These are phyloP conservation scores for Mycogone perniciosa DNA, from an alignment of 2,329 filamentous ascomycete species.

Conservation along the genomic window DNA sequence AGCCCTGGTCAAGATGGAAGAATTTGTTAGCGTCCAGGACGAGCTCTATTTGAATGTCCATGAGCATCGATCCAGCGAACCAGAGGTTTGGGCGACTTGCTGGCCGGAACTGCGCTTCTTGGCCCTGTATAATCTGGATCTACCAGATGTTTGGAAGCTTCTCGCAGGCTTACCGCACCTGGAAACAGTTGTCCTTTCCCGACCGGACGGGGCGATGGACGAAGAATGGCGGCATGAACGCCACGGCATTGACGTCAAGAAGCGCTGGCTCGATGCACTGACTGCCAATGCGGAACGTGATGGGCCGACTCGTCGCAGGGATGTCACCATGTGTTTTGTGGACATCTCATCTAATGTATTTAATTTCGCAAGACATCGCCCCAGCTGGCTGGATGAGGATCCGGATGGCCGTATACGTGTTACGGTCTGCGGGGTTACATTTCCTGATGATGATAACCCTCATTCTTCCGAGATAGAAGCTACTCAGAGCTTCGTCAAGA, in stretches of 20 bases:
- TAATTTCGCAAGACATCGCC: background rate
- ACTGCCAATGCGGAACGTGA: background rate
- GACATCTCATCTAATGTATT: background rate
- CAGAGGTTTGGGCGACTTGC: conserved; percentile 11
- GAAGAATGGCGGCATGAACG: background rate
- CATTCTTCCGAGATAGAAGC: too few species aligned
- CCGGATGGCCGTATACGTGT: background rate
- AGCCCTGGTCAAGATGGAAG: conserved; percentile 18
- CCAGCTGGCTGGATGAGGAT: background rate
- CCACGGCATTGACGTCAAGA: conserved; percentile 4
- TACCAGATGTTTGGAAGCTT: background rate
- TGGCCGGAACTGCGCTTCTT: conserved; percentile 20
- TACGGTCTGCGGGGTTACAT: background rate
- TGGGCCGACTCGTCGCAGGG: background rate
- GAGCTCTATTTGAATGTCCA: conserved; percentile 11
- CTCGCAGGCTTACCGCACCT: conserved; percentile 9
- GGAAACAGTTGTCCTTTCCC: conserved; percentile 9
- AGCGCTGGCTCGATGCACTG: conserved; percentile 7
- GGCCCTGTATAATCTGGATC: conserved; percentile 12
- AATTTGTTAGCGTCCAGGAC: conserved; percentile 19
- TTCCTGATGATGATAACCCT: too few species aligned
- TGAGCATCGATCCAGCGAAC: background rate
- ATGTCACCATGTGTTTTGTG: background rate
- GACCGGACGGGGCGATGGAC: background rate
- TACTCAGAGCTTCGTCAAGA: too few species aligned